Conservation (phyloP, 169 alveolate species). For the Blepharisma undulans region DNA sequence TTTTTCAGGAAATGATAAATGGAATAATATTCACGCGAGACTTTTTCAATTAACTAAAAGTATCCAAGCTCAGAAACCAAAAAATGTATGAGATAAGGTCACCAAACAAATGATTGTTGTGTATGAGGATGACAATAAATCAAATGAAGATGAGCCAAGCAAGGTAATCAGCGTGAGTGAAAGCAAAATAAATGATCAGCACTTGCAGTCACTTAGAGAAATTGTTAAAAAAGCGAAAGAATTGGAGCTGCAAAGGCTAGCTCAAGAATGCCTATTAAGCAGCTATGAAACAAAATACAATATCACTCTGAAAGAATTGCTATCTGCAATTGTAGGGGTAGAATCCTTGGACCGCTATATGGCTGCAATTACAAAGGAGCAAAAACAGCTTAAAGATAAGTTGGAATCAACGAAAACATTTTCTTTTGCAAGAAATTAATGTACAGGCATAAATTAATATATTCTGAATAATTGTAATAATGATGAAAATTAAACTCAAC, state of each 20-base stretch:
- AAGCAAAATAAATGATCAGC: neutral
- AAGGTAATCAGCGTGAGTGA: too few species aligned
- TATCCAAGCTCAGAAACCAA: neutral
- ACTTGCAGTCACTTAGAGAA: neutral
- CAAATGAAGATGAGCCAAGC: neutral
- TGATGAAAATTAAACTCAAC: neutral
- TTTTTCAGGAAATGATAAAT: neutral
- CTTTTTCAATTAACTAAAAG: neutral
- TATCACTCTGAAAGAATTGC: neutral
- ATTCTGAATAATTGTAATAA: neutral
- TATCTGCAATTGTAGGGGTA: slow-evolving; percentile 4
- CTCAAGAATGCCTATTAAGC: neutral
- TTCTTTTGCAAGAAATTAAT: neutral
- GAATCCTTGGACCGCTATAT: neutral
- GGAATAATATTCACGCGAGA: neutral
- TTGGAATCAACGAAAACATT: neutral
- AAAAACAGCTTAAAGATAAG: neutral
- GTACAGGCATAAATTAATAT: neutral
- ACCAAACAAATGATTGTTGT: neutral
- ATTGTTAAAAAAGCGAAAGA: neutral
- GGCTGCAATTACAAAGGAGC: neutral
- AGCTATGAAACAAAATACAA: neutral
- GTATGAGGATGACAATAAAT: neutral
- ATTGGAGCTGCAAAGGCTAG: neutral
- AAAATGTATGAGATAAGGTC: neutral